These are phyloP conservation scores for Taphrina wiesneri DNA, from an alignment of 1,139 yeast genomes.

Conservation along the genomic window DNA sequence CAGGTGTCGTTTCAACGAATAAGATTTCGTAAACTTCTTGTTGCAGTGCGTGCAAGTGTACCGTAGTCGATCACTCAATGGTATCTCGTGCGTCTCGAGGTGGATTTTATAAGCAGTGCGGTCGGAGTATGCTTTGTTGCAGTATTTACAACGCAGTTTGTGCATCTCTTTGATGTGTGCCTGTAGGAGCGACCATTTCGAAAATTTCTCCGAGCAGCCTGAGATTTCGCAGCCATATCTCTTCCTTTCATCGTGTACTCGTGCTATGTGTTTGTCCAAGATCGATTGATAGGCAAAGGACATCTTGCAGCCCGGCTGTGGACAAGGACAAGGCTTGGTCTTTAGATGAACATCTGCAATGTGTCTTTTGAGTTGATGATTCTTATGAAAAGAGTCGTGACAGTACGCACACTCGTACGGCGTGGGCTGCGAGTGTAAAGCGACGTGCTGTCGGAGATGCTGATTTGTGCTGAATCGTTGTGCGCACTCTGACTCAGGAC, in stretches of 20 bases:
- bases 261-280: conserved; percentile 45
- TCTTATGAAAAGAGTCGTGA: conserved; percentile 67
- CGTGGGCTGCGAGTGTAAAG: conserved; percentile 37
- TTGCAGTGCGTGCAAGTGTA: conserved; percentile 55
- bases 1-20: conserved; percentile 38
- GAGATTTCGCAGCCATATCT: conserved; percentile 42
- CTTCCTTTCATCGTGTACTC: conserved; percentile 42
- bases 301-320: conserved; percentile 44
- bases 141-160: conserved; percentile 60
- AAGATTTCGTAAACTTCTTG: conserved; percentile 42
- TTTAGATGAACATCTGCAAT: conserved; percentile 58
- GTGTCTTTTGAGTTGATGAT: conserved; percentile 77
- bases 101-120: conserved; percentile 69
- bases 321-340: conserved; percentile 44
- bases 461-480: conserved; percentile 82
- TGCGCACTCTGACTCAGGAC: conserved; percentile 62
- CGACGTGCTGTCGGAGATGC: conserved; percentile 74
- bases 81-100: conserved; percentile 58
- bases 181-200: conserved; percentile 76
- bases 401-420: conserved; percentile 56
- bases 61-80: conserved; percentile 57
- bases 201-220: conserved; percentile 61
- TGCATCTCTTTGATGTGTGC: conserved; percentile 71
- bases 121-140: conserved; percentile 77
- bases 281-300: conserved; percentile 45